Conservation (phyloP, 1,139 yeast genomes). For the Pneumocystis oryctolagi region DNA sequence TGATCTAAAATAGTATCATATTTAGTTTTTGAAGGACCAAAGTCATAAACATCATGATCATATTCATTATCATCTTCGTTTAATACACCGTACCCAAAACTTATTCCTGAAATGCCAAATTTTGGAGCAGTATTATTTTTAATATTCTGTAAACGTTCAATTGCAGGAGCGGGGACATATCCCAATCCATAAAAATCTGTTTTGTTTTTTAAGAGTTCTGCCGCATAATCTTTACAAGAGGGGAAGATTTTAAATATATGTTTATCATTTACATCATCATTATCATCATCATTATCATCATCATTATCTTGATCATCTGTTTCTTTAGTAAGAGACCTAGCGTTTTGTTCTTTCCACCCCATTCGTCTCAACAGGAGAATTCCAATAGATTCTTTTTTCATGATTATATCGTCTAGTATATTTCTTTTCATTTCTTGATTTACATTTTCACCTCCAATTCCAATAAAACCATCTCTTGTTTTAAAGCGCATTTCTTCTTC, state of each 20-base stretch:
- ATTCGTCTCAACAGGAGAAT: constrained; percentile 15
- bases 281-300: too few species aligned
- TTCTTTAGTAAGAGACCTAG: constrained; percentile 14
- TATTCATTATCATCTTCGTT: constrained; percentile 14
- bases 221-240: not conserved
- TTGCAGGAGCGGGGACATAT: not conserved
- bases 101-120: constrained; percentile 1
- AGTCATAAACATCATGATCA: constrained; percentile 14
- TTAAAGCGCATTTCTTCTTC: constrained; percentile 15
- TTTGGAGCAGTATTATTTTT: not conserved
- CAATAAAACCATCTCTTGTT: constrained; percentile 4
- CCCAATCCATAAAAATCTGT: not conserved
- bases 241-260: not conserved
- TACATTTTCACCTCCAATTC: constrained; percentile 1
- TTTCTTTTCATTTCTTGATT: not conserved
- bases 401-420: not conserved
- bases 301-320: not conserved
- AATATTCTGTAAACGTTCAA: not conserved
- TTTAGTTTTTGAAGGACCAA: constrained; percentile 11
- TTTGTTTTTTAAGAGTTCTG: not conserved
- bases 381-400: constrained; percentile 13
- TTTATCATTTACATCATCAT: not conserved
- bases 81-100: constrained; percentile 13
- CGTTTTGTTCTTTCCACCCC: constrained; percentile 21
- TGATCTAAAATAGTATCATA: constrained; percentile 9